These are phyloP conservation scores for Apiosordaria backusii DNA, from an alignment of 495 filamentous ascomycete genomes.

Conservation along the genomic window DNA sequence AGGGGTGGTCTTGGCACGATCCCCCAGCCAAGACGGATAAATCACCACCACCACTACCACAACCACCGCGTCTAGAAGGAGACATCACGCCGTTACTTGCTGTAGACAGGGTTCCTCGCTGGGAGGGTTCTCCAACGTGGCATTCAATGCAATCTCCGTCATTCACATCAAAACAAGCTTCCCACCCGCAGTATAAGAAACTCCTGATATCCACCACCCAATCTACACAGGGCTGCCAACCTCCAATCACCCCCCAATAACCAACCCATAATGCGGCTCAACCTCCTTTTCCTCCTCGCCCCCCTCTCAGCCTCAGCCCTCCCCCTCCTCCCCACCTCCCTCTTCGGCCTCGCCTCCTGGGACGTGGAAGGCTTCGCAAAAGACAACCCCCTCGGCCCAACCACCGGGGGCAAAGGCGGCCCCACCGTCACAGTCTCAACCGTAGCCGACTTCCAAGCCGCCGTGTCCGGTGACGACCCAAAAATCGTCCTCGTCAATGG, in stretches of 20 bases:
- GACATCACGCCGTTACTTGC: background rate
- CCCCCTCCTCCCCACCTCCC: constrained; percentile 2
- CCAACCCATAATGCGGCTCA: constrained; percentile 16
- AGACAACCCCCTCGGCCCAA: constrained; percentile 42
- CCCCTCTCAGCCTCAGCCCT: background rate
- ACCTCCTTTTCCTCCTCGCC: constrained; percentile 8
- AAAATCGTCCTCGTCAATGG: constrained; percentile 50
- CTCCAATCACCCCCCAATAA: background rate
- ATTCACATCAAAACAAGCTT: background rate
- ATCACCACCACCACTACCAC: constrained; percentile 1
- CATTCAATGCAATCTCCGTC: background rate
- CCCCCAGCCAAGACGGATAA: constrained; percentile 9
- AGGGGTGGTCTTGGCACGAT: background rate
- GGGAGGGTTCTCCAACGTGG: background rate
- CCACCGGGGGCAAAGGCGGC: constrained; percentile 58
- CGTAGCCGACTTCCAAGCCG: constrained; percentile 48
- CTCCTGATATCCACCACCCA: background rate
- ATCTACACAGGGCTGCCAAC: background rate
- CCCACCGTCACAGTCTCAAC: constrained; percentile 54
- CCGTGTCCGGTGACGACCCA: constrained; percentile 38
- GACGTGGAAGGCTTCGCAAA: constrained; percentile 35
- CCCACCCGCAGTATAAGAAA: background rate
- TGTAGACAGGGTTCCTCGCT: constrained; percentile 20
- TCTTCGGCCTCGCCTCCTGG: constrained; percentile 21
- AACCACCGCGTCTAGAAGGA: background rate